phyloP scores from a whole-genome alignment of 2,329 filamentous ascomycete genomes.

The Xylariaceae sp. region DNA sequence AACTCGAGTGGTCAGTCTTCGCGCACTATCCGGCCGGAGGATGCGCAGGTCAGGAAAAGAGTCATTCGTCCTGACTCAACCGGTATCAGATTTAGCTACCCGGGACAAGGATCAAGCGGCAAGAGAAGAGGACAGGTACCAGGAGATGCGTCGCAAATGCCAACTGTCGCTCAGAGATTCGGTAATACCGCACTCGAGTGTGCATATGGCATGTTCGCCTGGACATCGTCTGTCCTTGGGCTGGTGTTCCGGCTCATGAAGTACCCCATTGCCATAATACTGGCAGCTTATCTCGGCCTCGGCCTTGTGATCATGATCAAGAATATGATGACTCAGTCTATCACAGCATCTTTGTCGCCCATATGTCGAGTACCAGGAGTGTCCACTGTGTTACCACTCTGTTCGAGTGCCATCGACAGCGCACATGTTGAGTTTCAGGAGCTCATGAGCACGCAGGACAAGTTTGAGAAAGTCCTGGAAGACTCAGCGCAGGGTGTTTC shows the following conservation, averaged over 20 bases:
- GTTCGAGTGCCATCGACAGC: slow-evolving; percentile 33
- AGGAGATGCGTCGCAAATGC: slow-evolving; percentile 11
- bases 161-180: slow-evolving; percentile 30
- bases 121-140: neutral
- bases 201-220: slow-evolving; percentile 40
- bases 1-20: slow-evolving; percentile 34
- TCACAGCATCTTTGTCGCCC: slow-evolving; percentile 61
- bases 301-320: slow-evolving; percentile 56
- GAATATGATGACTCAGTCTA: slow-evolving; percentile 58
- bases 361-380: slow-evolving; percentile 66
- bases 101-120: neutral
- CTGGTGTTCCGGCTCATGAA: slow-evolving; percentile 60
- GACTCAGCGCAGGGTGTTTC: slow-evolving; percentile 61
- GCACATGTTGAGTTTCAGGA: slow-evolving; percentile 64
- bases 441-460: slow-evolving; percentile 69
- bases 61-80: slow-evolving; percentile 20
- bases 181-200: slow-evolving; percentile 35
- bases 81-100: slow-evolving; percentile 19
- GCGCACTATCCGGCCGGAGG: slow-evolving; percentile 31
- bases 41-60: slow-evolving; percentile 27
- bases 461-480: slow-evolving; percentile 72
- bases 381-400: slow-evolving; percentile 63
- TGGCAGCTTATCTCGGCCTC: slow-evolving; percentile 59
- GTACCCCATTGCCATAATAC: slow-evolving; percentile 57
- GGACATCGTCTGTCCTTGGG: slow-evolving; percentile 52